These are phyloP conservation scores for Epichloe sylvatica DNA, from an alignment of 2,329 filamentous ascomycete genomes.

Conservation along the genomic window DNA sequence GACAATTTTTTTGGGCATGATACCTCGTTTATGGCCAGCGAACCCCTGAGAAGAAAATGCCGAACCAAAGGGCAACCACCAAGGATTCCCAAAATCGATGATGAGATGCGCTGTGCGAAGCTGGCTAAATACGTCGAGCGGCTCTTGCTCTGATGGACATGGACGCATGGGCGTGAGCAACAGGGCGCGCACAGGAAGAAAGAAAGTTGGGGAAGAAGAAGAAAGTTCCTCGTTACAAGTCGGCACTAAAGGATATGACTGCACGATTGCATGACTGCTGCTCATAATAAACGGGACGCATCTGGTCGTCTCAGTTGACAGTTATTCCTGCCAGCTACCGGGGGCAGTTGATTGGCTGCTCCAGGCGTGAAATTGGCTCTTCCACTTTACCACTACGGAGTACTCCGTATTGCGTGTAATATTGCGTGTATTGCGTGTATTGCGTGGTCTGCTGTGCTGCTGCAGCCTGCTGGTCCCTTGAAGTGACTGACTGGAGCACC, in stretches of 20 bases:
- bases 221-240: too few species aligned
- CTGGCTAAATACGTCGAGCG: too few species aligned
- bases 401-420: not conserved
- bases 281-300: not conserved
- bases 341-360: slow-evolving; percentile 3
- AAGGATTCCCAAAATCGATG: too few species aligned
- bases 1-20: not conserved
- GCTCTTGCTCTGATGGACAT: too few species aligned
- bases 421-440: not conserved
- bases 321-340: not conserved
- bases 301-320: not conserved
- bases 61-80: too few species aligned
- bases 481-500: not conserved
- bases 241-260: not conserved
- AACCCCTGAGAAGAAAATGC: not conserved
- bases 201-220: too few species aligned
- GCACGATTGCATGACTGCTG: not conserved
- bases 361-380: slow-evolving; percentile 10
- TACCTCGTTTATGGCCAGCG: not conserved
- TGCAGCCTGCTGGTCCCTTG: not conserved
- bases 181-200: too few species aligned
- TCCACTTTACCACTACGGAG: not conserved
- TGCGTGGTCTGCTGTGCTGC: not conserved
- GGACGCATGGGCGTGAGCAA: too few species aligned
- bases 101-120: too few species aligned